phyloP scores from a whole-genome alignment of 768 basidiomycete genomes.

The Russula dissimulans region DNA sequence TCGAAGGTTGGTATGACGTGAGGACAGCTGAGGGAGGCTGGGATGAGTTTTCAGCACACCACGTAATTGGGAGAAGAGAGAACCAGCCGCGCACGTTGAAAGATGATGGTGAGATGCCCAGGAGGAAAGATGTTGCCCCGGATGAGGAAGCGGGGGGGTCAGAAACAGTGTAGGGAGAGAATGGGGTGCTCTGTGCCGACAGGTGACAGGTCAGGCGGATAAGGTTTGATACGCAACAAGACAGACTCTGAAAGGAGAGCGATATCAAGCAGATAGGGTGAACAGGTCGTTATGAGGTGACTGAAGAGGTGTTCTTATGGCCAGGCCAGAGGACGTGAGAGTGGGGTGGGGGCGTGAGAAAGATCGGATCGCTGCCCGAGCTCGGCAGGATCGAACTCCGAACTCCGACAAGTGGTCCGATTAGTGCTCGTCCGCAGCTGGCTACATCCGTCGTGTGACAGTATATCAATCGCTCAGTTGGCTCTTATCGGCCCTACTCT shows the following conservation, averaged over 20 bases:
- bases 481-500: neutral
- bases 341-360: slow-evolving; percentile 1
- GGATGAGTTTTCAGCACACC: neutral
- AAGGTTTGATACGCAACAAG: neutral
- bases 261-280: neutral
- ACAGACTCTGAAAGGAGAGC: neutral
- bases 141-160: too few relatives aligned
- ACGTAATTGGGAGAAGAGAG: neutral
- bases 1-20: neutral
- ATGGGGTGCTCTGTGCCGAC: too few relatives aligned
- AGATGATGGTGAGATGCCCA: too few relatives aligned
- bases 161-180: too few relatives aligned
- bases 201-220: neutral
- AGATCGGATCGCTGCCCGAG: neutral
- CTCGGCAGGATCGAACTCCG: too few relatives aligned
- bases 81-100: neutral
- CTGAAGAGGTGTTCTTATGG: neutral
- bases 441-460: too few relatives aligned
- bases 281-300: neutral
- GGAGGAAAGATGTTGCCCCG: too few relatives aligned
- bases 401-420: too few relatives aligned
- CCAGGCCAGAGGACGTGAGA: neutral
- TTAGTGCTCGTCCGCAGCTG: too few relatives aligned
- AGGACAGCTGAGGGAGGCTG: neutral
- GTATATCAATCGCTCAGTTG: neutral